Base-by-base conservation (phyloP, 2,329 filamentous ascomycete genomes). In the Endoconidiophora laricicola region DNA sequence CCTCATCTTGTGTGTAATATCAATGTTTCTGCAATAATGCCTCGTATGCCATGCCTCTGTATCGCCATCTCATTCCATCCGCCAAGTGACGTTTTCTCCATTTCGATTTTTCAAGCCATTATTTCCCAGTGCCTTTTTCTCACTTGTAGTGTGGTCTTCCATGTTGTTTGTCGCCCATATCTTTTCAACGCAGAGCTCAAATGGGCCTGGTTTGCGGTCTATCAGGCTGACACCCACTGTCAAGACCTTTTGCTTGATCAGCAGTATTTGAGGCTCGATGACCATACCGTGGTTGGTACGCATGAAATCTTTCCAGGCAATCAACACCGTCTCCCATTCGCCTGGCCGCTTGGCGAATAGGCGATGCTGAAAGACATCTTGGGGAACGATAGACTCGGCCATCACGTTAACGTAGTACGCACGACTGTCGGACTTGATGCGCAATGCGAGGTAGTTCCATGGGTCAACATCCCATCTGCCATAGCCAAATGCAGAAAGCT, bases 351-450 rank as follows among this genome's bases (percentile, higher is more conserved):
- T 81, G 6, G 82, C 74, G 57, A 86, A 94, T 3, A 98, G 66
- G 46, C 91, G 73, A 64, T 98, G 91, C 63, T 98, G 91, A 64
- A 96, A 91, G 55, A 98, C 72, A 63, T 98, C 91, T n/a, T 87
- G 90, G 9, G 86, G 84, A 44, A 94, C 85, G 50, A 98, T 81
- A 1, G 84, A 85, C 61, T 98, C 90, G 2, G 88, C 94, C 69
- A 96, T 91, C 14, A 98, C 69, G 64, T 98, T 98, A 59, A 98
- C 78, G 52, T 94, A 86, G 68, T 96, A 98, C 59, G 85, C 83
- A 53, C 91, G 74, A 14, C 87, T 88, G 61, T 96, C 91, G 2
- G 85, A 90, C 63, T 87, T 91, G 58, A 98, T 73, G 12, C 88
- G 81, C 60, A 98, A 66, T 0, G 86, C 90, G 7, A 98, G 79